Percentiles rank a stretch among this genome's conserved stretches.
These are phyloP conservation scores for Coniochaeta sp. DNA, from an alignment of 2,329 filamentous ascomycete species.

Conservation along the genomic window DNA sequence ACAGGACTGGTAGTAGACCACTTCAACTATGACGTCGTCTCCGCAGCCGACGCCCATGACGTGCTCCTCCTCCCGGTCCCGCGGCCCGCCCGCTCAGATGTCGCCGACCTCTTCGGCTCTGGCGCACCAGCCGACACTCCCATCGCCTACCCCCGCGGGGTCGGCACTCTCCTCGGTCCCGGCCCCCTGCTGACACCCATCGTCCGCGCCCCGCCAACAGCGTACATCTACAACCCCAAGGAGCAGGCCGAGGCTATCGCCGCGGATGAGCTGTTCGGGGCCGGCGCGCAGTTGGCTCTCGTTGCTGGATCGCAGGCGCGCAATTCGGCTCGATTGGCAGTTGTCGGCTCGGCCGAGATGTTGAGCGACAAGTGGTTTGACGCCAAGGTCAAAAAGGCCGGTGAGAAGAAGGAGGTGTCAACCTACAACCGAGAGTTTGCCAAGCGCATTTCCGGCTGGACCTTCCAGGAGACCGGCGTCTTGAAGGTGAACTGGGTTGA, in stretches of 20 bases:
- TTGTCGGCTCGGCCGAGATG: conserved; percentile 81
- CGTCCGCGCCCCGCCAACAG: conserved; percentile 72
- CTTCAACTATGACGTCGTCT: conserved; percentile 81
- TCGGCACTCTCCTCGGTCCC: conserved; percentile 76
- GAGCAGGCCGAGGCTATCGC: conserved; percentile 60
- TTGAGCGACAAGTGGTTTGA: conserved; percentile 86
- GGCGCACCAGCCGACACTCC: conserved; percentile 42
- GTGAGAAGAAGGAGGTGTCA: conserved; percentile 42
- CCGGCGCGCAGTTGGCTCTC: conserved; percentile 74
- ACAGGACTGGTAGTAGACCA: conserved; percentile 86
- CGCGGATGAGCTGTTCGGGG: conserved; percentile 72
- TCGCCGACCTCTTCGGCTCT: conserved; percentile 72
- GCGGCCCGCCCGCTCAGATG: conserved; percentile 53
- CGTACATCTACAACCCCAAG: conserved; percentile 92
- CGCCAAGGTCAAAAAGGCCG: conserved; percentile 61
- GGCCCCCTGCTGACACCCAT: conserved; percentile 74
- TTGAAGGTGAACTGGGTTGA: conserved; percentile 76
- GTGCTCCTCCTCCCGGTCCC: conserved; percentile 74
- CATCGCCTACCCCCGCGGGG: conserved; percentile 73
- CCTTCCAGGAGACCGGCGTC: conserved; percentile 90
- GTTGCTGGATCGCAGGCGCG: conserved; percentile 84
- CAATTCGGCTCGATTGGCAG: conserved; percentile 83
- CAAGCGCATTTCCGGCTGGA: conserved; percentile 82
- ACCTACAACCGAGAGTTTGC: conserved; percentile 82
- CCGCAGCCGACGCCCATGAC: conserved; percentile 78